Evolutionary conservation across 805 yeast genomes (phyloP).

Genomic region (Yamadazyma endophytica): DNA sequence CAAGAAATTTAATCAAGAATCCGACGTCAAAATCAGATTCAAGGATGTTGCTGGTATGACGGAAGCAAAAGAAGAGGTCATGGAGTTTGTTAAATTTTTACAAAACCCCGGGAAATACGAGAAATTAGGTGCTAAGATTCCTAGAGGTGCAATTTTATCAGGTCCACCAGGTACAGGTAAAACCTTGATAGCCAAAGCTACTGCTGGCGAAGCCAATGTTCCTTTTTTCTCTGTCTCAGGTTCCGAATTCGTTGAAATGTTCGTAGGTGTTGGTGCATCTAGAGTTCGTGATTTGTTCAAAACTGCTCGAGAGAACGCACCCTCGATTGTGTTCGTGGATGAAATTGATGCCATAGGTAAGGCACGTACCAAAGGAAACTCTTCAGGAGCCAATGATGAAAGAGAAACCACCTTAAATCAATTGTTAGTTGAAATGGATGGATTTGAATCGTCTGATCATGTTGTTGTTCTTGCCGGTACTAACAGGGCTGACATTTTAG

Average conservation of each 20-base stretch:
- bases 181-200: conserved; percentile 93
- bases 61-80: conserved; percentile 95
- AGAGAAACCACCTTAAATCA: conserved; percentile 96
- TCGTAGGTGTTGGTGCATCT: conserved; percentile 98
- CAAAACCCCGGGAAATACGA: conserved; percentile 89
- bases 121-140: conserved; percentile 92
- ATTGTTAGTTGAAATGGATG: conserved; percentile 97
- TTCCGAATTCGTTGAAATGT: conserved; percentile 97
- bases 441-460: conserved; percentile 85
- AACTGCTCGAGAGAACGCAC: conserved; percentile 91
- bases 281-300: conserved; percentile 94
- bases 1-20: conserved; percentile 84
- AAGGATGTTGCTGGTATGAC: conserved; percentile 96
- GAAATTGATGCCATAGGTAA: conserved; percentile 99
- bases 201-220: conserved; percentile 99
- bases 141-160: conserved; percentile 94
- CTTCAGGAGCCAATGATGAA: conserved; percentile 87
- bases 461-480: conserved; percentile 98
- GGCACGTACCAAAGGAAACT: conserved; percentile 70
- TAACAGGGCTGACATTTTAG: conserved; percentile 90
- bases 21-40: conserved; percentile 83
- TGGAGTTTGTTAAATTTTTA: conserved; percentile 95
- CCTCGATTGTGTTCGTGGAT: conserved; percentile 93
- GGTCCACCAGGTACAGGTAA: conserved; percentile 99
- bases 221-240: conserved; percentile 96